phyloP scores from a whole-genome alignment of 139 green algal species.

The Auxenochlorella pyrenoidosa region DNA sequence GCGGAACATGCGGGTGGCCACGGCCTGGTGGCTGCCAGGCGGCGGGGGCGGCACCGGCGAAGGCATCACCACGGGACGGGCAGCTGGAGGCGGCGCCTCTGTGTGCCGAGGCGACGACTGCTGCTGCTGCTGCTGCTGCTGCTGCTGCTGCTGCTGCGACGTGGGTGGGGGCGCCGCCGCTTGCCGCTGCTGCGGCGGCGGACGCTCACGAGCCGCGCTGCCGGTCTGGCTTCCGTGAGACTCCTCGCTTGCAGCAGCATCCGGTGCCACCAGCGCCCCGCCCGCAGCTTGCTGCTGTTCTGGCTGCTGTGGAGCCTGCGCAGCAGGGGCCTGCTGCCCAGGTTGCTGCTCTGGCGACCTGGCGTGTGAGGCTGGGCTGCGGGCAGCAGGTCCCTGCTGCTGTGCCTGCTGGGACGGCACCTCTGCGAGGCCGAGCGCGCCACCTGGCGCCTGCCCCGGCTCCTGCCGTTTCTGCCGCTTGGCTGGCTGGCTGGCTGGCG shows the following conservation, averaged over 20 bases:
- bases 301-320: not conserved
- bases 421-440: not conserved
- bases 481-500: no score
- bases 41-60: not conserved
- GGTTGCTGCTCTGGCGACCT: not conserved
- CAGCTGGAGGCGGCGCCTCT: not conserved
- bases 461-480: not conserved
- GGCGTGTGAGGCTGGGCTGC: no score
- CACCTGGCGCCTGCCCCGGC: not conserved
- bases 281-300: not conserved
- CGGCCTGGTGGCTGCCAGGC: not conserved
- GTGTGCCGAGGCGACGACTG: not conserved
- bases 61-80: no score
- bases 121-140: slow-evolving; percentile 5
- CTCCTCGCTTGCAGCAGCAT: not conserved
- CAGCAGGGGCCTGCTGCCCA: not conserved
- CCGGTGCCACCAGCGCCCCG: not conserved
- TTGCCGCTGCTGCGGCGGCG: not conserved
- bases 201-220: not conserved
- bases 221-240: not conserved
- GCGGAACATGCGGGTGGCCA: not conserved
- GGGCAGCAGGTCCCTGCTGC: not conserved
- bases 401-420: not conserved
- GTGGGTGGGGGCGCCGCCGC: not conserved
- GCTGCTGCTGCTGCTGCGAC: not conserved